Evolutionary conservation across 2,329 filamentous ascomycete species (phyloP).

Genomic region (Fusarium anguioides): DNA sequence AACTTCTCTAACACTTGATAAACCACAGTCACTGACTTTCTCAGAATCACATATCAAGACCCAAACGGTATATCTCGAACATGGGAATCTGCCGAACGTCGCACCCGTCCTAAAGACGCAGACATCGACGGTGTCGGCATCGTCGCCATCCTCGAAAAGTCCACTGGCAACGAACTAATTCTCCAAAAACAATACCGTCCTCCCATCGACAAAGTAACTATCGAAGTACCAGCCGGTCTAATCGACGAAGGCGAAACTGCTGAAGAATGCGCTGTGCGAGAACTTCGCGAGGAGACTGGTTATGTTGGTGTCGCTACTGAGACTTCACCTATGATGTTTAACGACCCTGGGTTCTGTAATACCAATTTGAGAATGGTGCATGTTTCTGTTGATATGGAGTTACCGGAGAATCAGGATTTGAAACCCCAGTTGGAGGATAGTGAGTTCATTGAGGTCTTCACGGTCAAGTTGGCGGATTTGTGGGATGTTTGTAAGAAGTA

Average conservation of each 20-base stretch:
- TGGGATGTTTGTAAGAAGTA: constrained; percentile 75
- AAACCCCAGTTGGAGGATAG: constrained; percentile 79
- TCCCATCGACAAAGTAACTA: constrained; percentile 67
- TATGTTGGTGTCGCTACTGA: constrained; percentile 67
- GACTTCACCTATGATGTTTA: constrained; percentile 74
- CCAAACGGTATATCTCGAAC: constrained; percentile 67
- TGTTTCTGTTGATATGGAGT: constrained; percentile 75
- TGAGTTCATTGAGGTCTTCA: constrained; percentile 86
- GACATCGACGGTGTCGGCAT: constrained; percentile 80
- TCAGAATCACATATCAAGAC: constrained; percentile 72
- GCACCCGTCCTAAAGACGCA: constrained; percentile 69
- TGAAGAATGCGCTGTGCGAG: constrained; percentile 70
- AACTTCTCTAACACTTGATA: constrained; percentile 16
- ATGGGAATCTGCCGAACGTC: constrained; percentile 80
- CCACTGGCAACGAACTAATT: constrained; percentile 65
- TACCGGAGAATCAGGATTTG: constrained; percentile 75
- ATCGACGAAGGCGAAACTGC: constrained; percentile 71
- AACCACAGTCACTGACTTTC: background rate
- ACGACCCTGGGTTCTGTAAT: constrained; percentile 74
- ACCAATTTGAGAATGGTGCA: constrained; percentile 78
- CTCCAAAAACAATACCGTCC: constrained; percentile 76
- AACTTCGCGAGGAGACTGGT: constrained; percentile 75
- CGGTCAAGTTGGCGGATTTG: constrained; percentile 70
- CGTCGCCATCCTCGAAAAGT: constrained; percentile 72
- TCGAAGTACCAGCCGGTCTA: constrained; percentile 74